These are phyloP conservation scores for Cocos nucifera DNA, from an alignment of 176 grass and related monocot species.

Conservation along the genomic window DNA sequence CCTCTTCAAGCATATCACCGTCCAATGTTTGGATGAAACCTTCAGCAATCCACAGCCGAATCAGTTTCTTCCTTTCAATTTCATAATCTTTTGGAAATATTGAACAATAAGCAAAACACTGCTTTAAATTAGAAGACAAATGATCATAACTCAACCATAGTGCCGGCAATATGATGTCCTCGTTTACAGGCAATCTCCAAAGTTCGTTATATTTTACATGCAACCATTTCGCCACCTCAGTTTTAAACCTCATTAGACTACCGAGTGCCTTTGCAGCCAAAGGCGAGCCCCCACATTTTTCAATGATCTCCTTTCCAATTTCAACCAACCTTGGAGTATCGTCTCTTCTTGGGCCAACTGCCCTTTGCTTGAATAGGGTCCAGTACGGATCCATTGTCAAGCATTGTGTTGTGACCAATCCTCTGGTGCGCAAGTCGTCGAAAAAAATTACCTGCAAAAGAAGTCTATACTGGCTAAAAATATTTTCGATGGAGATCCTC, in stretches of 20 bases:
- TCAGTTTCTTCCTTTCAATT: too few species aligned
- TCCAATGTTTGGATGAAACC: too few species aligned
- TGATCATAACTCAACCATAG: conserved; percentile 16
- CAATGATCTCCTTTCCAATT: conserved; percentile 16
- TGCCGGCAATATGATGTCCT: background rate
- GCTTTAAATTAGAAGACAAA: conserved; percentile 7
- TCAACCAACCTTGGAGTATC: background rate
- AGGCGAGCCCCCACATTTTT: conserved; percentile 17
- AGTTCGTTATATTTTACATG: conserved; percentile 14
- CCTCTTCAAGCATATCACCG: too few species aligned
- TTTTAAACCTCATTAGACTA: background rate
- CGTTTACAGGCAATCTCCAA: background rate
- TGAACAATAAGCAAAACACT: too few species aligned
- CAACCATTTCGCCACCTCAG: conserved; percentile 2
- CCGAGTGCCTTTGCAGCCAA: conserved; percentile 25
- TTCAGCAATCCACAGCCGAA: too few species aligned
- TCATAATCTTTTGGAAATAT: too few species aligned
- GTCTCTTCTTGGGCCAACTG: background rate
- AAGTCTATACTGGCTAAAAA: too few species aligned
- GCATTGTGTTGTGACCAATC: too few species aligned
- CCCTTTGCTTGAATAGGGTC: conserved; percentile 2
- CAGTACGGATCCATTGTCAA: conserved; percentile 3
- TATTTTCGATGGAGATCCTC: too few species aligned
- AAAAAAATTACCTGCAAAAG: too few species aligned
- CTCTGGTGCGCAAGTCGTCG: too few species aligned